These are phyloP conservation scores for Buxus sempervirens DNA, from an alignment of 164 flowering plant genomes.

Conservation along the genomic window DNA sequence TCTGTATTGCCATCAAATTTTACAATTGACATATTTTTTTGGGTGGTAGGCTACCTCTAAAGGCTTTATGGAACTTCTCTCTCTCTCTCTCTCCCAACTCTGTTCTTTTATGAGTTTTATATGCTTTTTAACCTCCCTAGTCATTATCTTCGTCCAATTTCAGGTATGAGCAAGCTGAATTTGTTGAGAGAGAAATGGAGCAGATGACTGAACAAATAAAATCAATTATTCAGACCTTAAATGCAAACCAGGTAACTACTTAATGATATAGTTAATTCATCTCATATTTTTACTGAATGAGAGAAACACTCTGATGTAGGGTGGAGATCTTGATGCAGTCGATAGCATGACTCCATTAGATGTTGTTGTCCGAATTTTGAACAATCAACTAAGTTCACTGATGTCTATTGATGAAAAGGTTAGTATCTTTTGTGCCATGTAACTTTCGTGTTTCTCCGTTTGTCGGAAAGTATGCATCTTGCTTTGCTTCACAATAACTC, in stretches of 20 bases:
- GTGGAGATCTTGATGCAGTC: conserved; percentile 71
- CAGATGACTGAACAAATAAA: conserved; percentile 90
- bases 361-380: conserved; percentile 74
- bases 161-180: conserved; percentile 97
- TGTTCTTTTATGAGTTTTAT: not conserved
- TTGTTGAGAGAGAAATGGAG: conserved; percentile 84
- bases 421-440: conserved; percentile 11
- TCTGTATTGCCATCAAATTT: no score
- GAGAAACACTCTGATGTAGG: conserved; percentile 34
- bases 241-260: conserved; percentile 65
- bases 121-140: not conserved
- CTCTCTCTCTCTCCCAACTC: no score
- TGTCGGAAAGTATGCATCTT: not conserved
- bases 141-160: conserved; percentile 12
- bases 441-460: not conserved
- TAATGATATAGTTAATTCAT: conserved; percentile 3
- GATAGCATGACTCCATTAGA: conserved; percentile 86
- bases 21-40: no score
- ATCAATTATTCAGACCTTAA: conserved; percentile 78
- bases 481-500: not conserved
- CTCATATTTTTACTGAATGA: not conserved
- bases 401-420: conserved; percentile 99
- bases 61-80: no score
- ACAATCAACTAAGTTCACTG: conserved; percentile 89
- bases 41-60: no score